Base-by-base conservation (phyloP, 306 rosid species). In the Glycine tomentella region DNA sequence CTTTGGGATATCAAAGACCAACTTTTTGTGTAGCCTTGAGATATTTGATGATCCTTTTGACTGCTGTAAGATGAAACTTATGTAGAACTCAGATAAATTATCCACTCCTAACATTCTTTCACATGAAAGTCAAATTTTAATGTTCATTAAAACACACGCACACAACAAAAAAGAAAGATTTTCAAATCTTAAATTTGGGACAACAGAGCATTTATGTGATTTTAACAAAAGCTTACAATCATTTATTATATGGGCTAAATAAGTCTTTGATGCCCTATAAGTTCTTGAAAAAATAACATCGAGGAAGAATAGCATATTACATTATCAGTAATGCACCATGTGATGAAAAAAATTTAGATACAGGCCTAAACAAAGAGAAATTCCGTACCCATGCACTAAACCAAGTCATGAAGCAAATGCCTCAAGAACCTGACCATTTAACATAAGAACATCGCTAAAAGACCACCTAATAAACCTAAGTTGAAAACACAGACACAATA, bases 351-450 rank as follows among this genome's bases (percentile, higher is more conserved):
- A 38, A 84, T 51, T 67, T 58, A 84, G 68, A 57, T 68, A 40
- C 25, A 63, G 48, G 57, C 36, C 34, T 61, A 74, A 62, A 81
- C 61, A 75, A 34, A 75, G 76, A 57, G 48, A 78, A 82, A 84
- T 73, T 38, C 25, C 79, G 81, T 92, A 96, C 99, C 98, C 98
- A 77, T 96, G 99, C 90, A 91, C 93, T 77, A 96, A 88, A 71
- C 97, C 93, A 87, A 96, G 98, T 98, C 99, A 96, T 72, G 99
- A 93, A 87, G 97, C 92, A 92, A 96, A 96, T 78, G 99, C 99
- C 87, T 96, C 99, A 31, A 96, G 99, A 88, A 90, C 97, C 99
- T 96, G 91, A 77, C 59, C 81, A 76, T 66, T 83, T 79, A 74
- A 86, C 77, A 34, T 77, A 42, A 76, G 53, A 74, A 77, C 67